These are phyloP conservation scores for Juglanconis oblonga DNA, from an alignment of 2,329 filamentous ascomycete genomes.

Conservation along the genomic window DNA sequence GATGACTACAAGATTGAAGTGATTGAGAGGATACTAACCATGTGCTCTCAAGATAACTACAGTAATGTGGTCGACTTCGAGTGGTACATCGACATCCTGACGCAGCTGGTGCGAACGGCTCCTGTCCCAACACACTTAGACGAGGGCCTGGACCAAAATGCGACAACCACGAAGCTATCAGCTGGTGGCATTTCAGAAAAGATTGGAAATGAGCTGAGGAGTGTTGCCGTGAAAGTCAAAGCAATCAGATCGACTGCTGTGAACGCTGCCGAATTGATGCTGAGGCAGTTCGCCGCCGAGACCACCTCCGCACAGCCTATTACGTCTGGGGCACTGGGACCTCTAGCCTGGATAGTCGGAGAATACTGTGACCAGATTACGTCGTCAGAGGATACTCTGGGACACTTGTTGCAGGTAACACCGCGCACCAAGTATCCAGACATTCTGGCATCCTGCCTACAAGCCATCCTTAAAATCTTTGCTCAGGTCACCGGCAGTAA, in stretches of 20 bases:
- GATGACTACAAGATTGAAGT: slow-evolving; percentile 84
- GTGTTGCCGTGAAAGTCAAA: slow-evolving; percentile 86
- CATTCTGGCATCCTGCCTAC: slow-evolving; percentile 75
- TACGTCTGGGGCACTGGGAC: slow-evolving; percentile 66
- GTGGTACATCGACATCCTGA: slow-evolving; percentile 91
- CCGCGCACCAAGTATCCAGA: slow-evolving; percentile 57
- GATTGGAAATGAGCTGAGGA: slow-evolving; percentile 84
- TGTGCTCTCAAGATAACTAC: slow-evolving; percentile 90
- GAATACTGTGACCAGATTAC: slow-evolving; percentile 77
- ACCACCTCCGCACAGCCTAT: slow-evolving; percentile 54
- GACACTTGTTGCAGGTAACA: slow-evolving; percentile 67
- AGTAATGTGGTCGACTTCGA: slow-evolving; percentile 85
- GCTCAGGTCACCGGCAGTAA: slow-evolving; percentile 66
- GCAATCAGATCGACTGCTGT: slow-evolving; percentile 79
- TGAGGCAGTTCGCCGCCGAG: slow-evolving; percentile 54
- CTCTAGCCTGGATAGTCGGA: slow-evolving; percentile 81
- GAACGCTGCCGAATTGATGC: slow-evolving; percentile 75
- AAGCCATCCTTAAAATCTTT: slow-evolving; percentile 84
- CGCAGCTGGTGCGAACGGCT: slow-evolving; percentile 75
- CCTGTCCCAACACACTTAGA: slow-evolving; percentile 45
- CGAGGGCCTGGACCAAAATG: slow-evolving; percentile 31
- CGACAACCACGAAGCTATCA: slow-evolving; percentile 26
- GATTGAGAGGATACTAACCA: slow-evolving; percentile 76
- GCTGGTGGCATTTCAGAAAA: slow-evolving; percentile 57
- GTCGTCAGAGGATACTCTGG: slow-evolving; percentile 69